Base-by-base conservation (phyloP, 768 basidiomycete species). In the Pseudohyphozyma bogoriensis region DNA sequence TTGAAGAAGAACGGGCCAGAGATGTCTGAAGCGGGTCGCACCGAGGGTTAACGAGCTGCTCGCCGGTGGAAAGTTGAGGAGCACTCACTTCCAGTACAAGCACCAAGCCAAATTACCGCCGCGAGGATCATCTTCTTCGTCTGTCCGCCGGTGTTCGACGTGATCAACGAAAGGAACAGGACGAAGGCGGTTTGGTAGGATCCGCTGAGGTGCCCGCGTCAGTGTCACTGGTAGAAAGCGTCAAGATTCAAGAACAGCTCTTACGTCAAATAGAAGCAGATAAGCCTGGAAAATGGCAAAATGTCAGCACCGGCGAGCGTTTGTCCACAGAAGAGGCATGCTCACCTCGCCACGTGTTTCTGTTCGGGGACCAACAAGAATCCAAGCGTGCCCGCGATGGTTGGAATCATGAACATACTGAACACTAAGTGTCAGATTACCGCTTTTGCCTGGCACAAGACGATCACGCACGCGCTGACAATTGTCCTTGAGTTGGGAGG, bases 61-160 rank as follows among this genome's bases (percentile, higher is more conserved):
- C 8, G 42, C 8, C 9, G 26, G 42, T 22, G 26, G 12, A 7
- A n/a, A 44, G 12, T 20, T 9, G 29, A 20, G 32, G 7, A 51
- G 18, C 32, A 35, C 31, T 7, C 22, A 32, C 33, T 15, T 72
- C 72, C 18, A 72, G n/a, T 53, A 39, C 68, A 73, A 10, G 67
- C 68, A n/a, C 73, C 73, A 31, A 72, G 56, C 72, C 71, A 74
- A 59, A 74, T 74, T 31, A 72, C 63, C 31, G 71, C 74, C 8
- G 64, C 62, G 1, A 70, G 65, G 18, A 75, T 36, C 68, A 72
- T 70, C 66, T 72, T 72, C 63, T 75, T 75, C 29, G 75, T 73
- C 55, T 74, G 74, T 12, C 77, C 77, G 18, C 72, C 76, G 0
- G 73, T 72, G 63, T 78, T 78, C 11, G 72, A 72, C 7, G 76